Percentiles rank a stretch among this genome's conserved stretches.
Evolutionary conservation across 2,329 filamentous ascomycete species (phyloP).

Genomic region (Emergomyces pasteurianus): DNA sequence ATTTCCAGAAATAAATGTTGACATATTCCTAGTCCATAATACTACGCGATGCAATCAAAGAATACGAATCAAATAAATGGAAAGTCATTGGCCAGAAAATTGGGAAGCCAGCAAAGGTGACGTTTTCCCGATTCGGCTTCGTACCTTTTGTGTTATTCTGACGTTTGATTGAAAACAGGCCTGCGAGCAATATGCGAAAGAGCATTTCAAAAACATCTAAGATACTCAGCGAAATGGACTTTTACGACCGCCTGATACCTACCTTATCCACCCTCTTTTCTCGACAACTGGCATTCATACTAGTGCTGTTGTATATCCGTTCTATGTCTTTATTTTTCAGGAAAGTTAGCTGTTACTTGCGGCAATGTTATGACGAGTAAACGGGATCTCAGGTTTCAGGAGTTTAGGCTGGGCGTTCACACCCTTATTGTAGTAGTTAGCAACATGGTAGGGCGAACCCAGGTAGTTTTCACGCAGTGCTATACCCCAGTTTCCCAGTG

Average conservation of each 20-base stretch:
- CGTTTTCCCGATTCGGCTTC: constrained; percentile 8
- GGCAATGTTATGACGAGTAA: constrained; percentile 7
- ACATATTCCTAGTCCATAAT: constrained; percentile 25
- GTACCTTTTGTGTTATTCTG: neutral
- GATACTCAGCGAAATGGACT: neutral
- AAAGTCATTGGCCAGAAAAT: constrained; percentile 95
- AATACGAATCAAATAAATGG: constrained; percentile 98
- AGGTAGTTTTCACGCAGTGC: constrained; percentile 8
- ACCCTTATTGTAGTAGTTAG: constrained; percentile 7
- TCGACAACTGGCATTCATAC: neutral
- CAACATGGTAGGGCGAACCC: neutral
- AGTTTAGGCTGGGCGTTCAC: constrained; percentile 11
- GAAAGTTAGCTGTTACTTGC: constrained; percentile 1
- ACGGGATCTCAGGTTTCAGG: constrained; percentile 10
- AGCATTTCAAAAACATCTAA: constrained; percentile 56
- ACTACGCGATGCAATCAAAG: constrained; percentile 61
- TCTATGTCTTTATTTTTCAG: constrained; percentile 2
- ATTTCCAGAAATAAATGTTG: neutral
- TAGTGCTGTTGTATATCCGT: neutral
- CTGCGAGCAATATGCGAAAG: constrained; percentile 89
- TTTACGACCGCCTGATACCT: neutral
- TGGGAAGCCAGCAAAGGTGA: constrained; percentile 89
- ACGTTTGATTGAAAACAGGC: constrained; percentile 39
- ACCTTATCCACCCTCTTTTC: neutral
- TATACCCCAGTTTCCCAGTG: constrained; percentile 11